Evolutionary conservation across 352 stramenopile species (phyloP).

Genomic region (Aphanomyces euteiches): DNA sequence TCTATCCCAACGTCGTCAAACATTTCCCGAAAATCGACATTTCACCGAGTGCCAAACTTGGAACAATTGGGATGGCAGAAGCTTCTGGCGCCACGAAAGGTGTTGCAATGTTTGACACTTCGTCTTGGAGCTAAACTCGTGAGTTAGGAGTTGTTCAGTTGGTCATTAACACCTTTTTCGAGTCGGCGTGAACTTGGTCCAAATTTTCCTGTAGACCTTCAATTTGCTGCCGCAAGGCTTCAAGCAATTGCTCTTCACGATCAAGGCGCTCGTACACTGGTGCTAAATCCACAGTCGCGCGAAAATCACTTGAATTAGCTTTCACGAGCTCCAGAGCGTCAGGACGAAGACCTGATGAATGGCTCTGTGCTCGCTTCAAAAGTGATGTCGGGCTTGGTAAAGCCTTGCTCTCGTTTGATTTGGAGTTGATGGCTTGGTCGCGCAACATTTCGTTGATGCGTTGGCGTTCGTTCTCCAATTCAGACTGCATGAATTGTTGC

Average conservation of each 20-base stretch:
- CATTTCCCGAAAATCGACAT: too few species aligned
- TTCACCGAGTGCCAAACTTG: too few species aligned
- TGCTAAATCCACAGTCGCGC: conserved; percentile 1
- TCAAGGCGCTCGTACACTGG: conserved; percentile 13
- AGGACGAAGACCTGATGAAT: conserved; percentile 7
- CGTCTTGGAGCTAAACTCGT: too few species aligned
- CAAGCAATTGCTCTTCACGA: conserved; percentile 24
- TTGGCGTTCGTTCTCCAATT: conserved; percentile 50
- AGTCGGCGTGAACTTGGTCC: conserved; percentile 1
- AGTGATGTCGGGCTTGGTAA: background rate
- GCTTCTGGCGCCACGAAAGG: too few species aligned
- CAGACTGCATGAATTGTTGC: conserved; percentile 52
- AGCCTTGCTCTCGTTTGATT: background rate
- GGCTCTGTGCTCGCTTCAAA: conserved; percentile 22
- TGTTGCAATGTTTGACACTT: too few species aligned
- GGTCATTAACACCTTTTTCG: background rate
- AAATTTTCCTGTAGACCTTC: conserved; percentile 24
- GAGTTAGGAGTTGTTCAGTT: background rate
- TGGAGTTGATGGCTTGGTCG: conserved; percentile 21
- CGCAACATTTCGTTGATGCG: conserved; percentile 44
- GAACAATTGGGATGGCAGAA: too few species aligned
- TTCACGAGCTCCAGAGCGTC: background rate
- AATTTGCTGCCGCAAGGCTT: conserved; percentile 25
- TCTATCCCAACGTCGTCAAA: too few species aligned
- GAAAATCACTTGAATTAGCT: background rate